These are phyloP conservation scores for Cryptococcus deneoformans DNA, from an alignment of 1,284 basidiomycete species.

Conservation along the genomic window DNA sequence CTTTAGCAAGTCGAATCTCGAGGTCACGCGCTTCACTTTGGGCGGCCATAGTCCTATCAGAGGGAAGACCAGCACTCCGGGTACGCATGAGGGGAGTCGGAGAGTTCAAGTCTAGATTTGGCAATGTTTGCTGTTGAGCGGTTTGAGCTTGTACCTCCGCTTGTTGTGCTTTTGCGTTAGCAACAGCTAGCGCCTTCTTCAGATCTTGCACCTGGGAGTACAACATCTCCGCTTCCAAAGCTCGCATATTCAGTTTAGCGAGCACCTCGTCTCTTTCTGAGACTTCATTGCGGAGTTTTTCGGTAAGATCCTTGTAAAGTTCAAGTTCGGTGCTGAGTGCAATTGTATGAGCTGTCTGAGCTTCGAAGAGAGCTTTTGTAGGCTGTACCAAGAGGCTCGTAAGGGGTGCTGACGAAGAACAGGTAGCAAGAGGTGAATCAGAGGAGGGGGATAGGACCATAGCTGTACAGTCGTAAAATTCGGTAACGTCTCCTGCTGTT, in stretches of 20 bases:
- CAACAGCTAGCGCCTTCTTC: slow-evolving; percentile 7
- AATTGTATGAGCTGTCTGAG: slow-evolving; percentile 29
- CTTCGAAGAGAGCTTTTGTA: slow-evolving; percentile 25
- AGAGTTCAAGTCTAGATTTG: not conserved
- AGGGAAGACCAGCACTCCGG: not conserved
- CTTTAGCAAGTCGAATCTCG: slow-evolving; percentile 35
- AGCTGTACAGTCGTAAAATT: slow-evolving; percentile 33
- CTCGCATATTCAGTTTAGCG: slow-evolving; percentile 28
- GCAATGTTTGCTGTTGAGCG: not conserved
- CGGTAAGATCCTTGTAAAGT: slow-evolving; percentile 24
- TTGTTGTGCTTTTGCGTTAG: slow-evolving; percentile 2
- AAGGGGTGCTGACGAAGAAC: not conserved
- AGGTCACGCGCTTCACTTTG: slow-evolving; percentile 28
- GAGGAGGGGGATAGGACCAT: slow-evolving; percentile 11
- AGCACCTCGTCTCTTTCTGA: slow-evolving; percentile 28
- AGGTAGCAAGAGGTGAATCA: not conserved
- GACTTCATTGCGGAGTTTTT: slow-evolving; percentile 33
- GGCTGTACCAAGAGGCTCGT: slow-evolving; percentile 12
- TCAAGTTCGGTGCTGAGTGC: slow-evolving; percentile 27
- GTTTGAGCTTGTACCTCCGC: not conserved
- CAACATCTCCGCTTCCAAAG: slow-evolving; percentile 26
- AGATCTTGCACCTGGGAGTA: slow-evolving; percentile 19
- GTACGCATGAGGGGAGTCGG: not conserved
- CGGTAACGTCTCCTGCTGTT: slow-evolving; percentile 20
- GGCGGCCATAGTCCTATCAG: slow-evolving; percentile 20